Evolutionary conservation across 306 rosid genomes (phyloP), one percentile per base, ranked within the genome.

Genomic region (Senna tora): DNA sequence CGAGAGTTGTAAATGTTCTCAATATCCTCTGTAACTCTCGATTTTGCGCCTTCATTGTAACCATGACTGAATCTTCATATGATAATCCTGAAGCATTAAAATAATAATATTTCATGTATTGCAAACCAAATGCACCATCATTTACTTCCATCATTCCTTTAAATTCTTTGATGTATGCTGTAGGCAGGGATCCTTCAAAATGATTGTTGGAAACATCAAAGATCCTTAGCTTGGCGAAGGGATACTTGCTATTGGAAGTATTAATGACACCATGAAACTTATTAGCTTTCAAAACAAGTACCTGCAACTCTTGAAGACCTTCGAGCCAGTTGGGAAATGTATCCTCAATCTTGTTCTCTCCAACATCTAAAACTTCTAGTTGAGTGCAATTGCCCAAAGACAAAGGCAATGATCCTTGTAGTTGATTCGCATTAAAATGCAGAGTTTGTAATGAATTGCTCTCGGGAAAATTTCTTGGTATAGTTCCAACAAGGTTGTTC

Each of bases 211-310:
- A 76, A 4, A 84, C 13, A 17, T 80, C 80, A 54, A 84, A 49
- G 19, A 80, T 62, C 41, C 36, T 10, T 49, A 80, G 9, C 9
- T 19, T 72, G 0, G 54, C 39, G n/a, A 79, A 79, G 5, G 70
- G 50, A 28, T 21, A 0, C 1, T 17, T 50, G 20, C 33, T 12
- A 2, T 51, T 59, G 36, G 72, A 42, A 54, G 41, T 3, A 1
- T 8, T 16, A 8, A 83, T 67, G 32, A 15, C 16, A 56, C 87
- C 84, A 52, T 49, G 32, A 41, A 84, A 73, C 49, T 4, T 78
- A 9, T 77, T 79, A 11, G 77, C 67, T 17, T 74, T 38, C 34
- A 83, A 49, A 60, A 68, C 45, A 42, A 83, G 87, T 66, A 76
- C 80, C 22, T 36, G 77, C 0, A 83, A 47, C 16, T 61, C 8